Conservation (phyloP, 2,329 filamentous ascomycete species). For the Chaetomium sp. region DNA sequence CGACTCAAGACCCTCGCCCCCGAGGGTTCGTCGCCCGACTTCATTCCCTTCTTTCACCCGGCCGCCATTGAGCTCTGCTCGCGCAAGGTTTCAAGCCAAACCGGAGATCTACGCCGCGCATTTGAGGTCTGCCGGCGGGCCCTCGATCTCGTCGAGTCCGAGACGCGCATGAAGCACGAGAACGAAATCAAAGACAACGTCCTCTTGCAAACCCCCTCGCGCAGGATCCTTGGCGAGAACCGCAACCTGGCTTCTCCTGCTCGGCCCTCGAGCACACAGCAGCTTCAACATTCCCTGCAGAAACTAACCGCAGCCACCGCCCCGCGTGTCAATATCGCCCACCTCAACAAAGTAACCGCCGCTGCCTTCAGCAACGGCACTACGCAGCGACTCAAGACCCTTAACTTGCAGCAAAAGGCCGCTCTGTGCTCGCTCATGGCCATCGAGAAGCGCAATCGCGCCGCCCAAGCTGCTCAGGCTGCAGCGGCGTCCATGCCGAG, state of each 20-base stretch:
- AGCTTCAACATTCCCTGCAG: slow-evolving; percentile 49
- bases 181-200: slow-evolving; percentile 52
- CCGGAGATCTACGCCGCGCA: slow-evolving; percentile 87
- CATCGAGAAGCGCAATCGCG: slow-evolving; percentile 68
- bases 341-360: slow-evolving; percentile 86
- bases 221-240: slow-evolving; percentile 74
- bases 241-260: slow-evolving; percentile 58
- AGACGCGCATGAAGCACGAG: slow-evolving; percentile 69
- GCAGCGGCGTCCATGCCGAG: slow-evolving; percentile 3
- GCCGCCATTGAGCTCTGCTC: slow-evolving; percentile 90
- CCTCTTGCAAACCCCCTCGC: slow-evolving; percentile 60
- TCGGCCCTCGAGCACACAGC: slow-evolving; percentile 43
- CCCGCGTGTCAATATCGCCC: slow-evolving; percentile 79
- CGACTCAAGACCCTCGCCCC: slow-evolving; percentile 72
- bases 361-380: slow-evolving; percentile 87
- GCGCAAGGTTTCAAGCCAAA: slow-evolving; percentile 90
- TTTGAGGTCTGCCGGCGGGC: slow-evolving; percentile 90
- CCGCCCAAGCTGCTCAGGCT: slow-evolving; percentile 31
- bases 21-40: slow-evolving; percentile 45
- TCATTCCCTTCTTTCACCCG: slow-evolving; percentile 84
- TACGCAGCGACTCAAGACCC: slow-evolving; percentile 70
- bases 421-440: slow-evolving; percentile 83
- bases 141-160: slow-evolving; percentile 80
- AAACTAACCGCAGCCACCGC: slow-evolving; percentile 68
- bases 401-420: slow-evolving; percentile 96